Evolutionary conservation across 495 filamentous ascomycete species (phyloP), one percentile per base, ranked within the genome.

Genomic region (Gamarada debralockiae): DNA sequence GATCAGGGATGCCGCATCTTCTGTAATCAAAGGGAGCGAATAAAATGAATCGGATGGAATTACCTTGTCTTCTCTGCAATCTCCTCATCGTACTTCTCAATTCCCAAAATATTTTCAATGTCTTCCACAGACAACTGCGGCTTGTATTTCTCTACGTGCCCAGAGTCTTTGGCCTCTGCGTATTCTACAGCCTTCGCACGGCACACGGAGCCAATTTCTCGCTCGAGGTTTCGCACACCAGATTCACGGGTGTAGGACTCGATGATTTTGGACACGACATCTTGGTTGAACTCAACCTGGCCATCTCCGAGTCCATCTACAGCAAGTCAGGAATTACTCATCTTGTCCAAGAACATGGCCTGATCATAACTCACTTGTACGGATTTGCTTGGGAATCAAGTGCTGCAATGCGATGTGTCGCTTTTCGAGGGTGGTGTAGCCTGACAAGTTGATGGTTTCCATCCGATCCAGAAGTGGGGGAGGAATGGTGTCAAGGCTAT

Each of bases 391-490:
- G 3, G 93, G 95, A 13, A 99, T 85, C 20, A 99, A 76, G 65
- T 97, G 95, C 57, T 85, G 87, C 62, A 84, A 84, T 1, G 95
- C 92, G 65, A 99, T 99, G 62, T 97, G 91, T 53, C 88, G 78
- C 73, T 99, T 99, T 75, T 99, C 93, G n/a, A 97, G 77, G 6
- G 91, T 96, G 12, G 93, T 99, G 71, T 99, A 99, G 61, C 95
- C 93, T 12, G 89, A 86, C 22, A 99, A 79, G 50, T 82, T 76
- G 47, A 97, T 92, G 1, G 84, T 93, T 73, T 99, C 93, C 93
- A 97, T 97, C 25, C 93, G 83, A 70, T 99, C 93, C 0, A 97
- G 80, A n/a, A 99, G 73, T 14, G 93, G 90, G 12, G 92, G 77
- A 6, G 95, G 92, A 53, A 99, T 99, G 3, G 93, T 97, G 61